Conservation (phyloP, 768 basidiomycete genomes). For the Russula virescens region DNA sequence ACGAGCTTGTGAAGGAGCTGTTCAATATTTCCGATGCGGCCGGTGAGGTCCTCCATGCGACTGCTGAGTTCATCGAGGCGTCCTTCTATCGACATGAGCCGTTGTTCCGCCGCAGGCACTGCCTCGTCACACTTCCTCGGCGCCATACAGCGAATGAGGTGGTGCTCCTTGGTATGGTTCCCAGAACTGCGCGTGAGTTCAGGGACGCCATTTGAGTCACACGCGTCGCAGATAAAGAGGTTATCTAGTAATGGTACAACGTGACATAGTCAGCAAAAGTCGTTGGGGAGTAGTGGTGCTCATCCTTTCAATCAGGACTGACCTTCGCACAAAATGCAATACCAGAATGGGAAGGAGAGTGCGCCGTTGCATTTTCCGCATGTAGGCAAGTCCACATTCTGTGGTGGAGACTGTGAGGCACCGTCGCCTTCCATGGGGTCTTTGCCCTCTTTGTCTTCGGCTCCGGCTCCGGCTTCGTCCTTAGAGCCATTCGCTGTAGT, state of each 20-base stretch:
- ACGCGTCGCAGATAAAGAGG: conserved; percentile 21
- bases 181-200: conserved; percentile 3
- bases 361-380: conserved; percentile 26
- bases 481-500: neutral
- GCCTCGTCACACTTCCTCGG: neutral
- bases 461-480: too few relatives aligned
- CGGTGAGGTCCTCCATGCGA: neutral
- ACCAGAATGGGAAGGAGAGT: conserved; percentile 31
- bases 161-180: conserved; percentile 1
- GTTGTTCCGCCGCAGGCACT: neutral
- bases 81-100: conserved; percentile 1
- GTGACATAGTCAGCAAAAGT: neutral
- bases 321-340: conserved; percentile 30
- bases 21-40: conserved; percentile 4
- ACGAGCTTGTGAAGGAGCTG: conserved; percentile 6
- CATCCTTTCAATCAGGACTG: neutral
- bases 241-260: neutral
- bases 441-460: neutral
- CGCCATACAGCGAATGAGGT: conserved; percentile 9
- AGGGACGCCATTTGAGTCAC: conserved; percentile 13
- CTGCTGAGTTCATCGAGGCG: neutral
- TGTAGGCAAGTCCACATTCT: conserved; percentile 3
- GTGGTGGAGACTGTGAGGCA: neutral
- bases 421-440: neutral
- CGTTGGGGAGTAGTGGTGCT: too few relatives aligned